Percentiles rank a stretch among this genome's conserved stretches.
These are phyloP conservation scores for apple (Malus domestica) DNA, from an alignment of 306 rosid species.

Conservation along the genomic window DNA sequence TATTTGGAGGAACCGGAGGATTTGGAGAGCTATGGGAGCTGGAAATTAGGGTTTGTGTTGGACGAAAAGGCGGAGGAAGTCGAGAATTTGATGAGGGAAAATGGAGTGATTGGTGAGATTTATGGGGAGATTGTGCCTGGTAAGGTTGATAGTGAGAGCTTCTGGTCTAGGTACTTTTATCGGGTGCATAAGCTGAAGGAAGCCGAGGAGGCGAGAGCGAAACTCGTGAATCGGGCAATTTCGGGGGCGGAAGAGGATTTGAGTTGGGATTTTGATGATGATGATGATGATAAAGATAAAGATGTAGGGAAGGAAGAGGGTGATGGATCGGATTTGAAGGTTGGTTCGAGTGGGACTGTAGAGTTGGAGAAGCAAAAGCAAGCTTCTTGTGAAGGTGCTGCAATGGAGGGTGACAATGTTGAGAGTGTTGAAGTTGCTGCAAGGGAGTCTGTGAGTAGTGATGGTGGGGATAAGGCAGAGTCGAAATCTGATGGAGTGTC, in stretches of 20 bases:
- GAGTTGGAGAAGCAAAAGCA: conserved; percentile 13
- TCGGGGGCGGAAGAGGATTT: conserved; percentile 75
- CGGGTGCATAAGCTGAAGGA: conserved; percentile 58
- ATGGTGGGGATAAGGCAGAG: conserved; percentile 28
- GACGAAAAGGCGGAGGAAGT: conserved; percentile 56
- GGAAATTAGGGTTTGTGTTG: conserved; percentile 68
- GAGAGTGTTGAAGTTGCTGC: conserved; percentile 15
- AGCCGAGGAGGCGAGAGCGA: conserved; percentile 71
- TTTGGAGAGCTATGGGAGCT: conserved; percentile 41
- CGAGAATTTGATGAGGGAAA: conserved; percentile 45
- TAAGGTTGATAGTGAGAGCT: conserved; percentile 39
- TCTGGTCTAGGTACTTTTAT: conserved; percentile 80
- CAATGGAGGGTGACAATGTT: not conserved
- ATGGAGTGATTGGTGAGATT: conserved; percentile 44
- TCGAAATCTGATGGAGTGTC: conserved; percentile 27
- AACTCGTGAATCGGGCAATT: conserved; percentile 72
- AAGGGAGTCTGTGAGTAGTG: conserved; percentile 20
- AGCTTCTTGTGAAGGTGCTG: conserved; percentile 13
- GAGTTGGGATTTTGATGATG: conserved; percentile 93
- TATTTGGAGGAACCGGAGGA: conserved; percentile 82
- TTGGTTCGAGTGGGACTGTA: conserved; percentile 23
- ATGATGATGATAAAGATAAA: conserved; percentile 21
- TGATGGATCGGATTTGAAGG: conserved; percentile 25
- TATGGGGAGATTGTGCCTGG: conserved; percentile 52
- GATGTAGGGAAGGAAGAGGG: conserved; percentile 9